phyloP scores from a whole-genome alignment of 345 rosid species.

The Camelina neglecta region DNA sequence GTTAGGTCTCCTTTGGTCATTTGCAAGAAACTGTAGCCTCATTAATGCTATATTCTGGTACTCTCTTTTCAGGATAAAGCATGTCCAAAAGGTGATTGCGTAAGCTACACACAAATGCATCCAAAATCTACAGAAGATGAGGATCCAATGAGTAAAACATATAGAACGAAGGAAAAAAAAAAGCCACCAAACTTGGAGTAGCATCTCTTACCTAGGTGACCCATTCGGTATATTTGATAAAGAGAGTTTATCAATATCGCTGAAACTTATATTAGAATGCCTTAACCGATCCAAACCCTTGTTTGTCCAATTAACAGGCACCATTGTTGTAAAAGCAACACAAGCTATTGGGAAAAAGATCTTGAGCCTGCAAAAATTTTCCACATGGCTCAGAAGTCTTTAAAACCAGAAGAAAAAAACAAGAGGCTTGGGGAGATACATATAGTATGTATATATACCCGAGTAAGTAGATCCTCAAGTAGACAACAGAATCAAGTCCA shows the following conservation, averaged over 20 bases:
- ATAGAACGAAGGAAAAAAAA: slow-evolving; percentile 3
- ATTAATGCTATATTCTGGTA: slow-evolving; percentile 74
- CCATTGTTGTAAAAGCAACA: slow-evolving; percentile 70
- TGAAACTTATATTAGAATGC: slow-evolving; percentile 49
- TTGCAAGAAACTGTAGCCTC: slow-evolving; percentile 93
- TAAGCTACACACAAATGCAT: slow-evolving; percentile 90
- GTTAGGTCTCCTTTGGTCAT: slow-evolving; percentile 79
- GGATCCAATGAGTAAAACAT: slow-evolving; percentile 7
- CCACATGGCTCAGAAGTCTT: slow-evolving; percentile 1
- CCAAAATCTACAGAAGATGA: slow-evolving; percentile 71
- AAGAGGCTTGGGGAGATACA: neutral
- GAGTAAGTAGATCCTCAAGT: slow-evolving; percentile 80
- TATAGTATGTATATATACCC: slow-evolving; percentile 57
- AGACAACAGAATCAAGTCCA: slow-evolving; percentile 89
- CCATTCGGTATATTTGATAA: slow-evolving; percentile 84
- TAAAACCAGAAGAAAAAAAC: neutral
- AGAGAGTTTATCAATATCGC: slow-evolving; percentile 84
- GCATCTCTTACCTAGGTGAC: slow-evolving; percentile 61
- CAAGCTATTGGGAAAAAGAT: slow-evolving; percentile 79
- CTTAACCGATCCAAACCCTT: slow-evolving; percentile 51
- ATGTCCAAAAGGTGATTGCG: slow-evolving; percentile 89
- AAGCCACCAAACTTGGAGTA: slow-evolving; percentile 18
- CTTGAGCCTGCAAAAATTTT: slow-evolving; percentile 67
- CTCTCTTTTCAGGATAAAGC: slow-evolving; percentile 81
- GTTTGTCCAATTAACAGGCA: slow-evolving; percentile 93